Conservation (phyloP, 2,329 filamentous ascomycete genomes). For the Emergomyces pasteurianus region DNA sequence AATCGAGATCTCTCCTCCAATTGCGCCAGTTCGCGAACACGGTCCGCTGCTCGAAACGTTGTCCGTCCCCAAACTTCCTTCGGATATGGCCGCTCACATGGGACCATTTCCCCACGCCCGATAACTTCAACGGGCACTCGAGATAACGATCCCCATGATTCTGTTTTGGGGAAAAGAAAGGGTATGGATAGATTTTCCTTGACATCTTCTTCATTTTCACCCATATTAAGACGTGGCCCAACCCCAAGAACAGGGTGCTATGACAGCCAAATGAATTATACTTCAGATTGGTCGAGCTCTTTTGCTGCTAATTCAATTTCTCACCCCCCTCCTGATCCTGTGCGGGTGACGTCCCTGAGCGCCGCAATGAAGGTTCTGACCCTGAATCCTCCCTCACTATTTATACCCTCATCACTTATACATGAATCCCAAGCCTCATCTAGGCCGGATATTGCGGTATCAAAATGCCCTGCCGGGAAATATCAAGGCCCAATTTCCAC, state of each 20-base stretch:
- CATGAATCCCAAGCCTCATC: conserved; percentile 16
- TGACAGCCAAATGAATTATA: conserved; percentile 16
- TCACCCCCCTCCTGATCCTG: not conserved
- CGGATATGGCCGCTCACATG: conserved; percentile 38
- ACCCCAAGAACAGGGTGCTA: conserved; percentile 11
- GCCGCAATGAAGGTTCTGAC: conserved; percentile 25
- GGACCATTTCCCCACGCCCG: conserved; percentile 31
- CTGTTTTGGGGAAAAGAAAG: conserved; percentile 37
- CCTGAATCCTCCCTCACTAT: conserved; percentile 7
- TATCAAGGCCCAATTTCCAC: conserved; percentile 9
- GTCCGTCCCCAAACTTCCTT: conserved; percentile 44
- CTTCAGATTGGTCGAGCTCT: conserved; percentile 19
- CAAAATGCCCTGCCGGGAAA: conserved; percentile 19
- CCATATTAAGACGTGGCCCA: conserved; percentile 8
- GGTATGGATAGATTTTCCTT: conserved; percentile 37
- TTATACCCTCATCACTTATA: conserved; percentile 15
- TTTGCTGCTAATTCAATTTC: conserved; percentile 12
- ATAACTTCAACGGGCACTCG: conserved; percentile 33
- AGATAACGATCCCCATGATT: conserved; percentile 24
- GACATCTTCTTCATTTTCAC: conserved; percentile 16
- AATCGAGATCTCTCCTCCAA: conserved; percentile 47
- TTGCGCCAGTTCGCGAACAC: conserved; percentile 41
- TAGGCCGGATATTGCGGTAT: conserved; percentile 11
- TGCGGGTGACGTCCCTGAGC: conserved; percentile 27
- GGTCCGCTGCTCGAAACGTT: conserved; percentile 22